These are phyloP conservation scores for Aspergillus haitiensis DNA, from an alignment of 495 filamentous ascomycete genomes.

Conservation along the genomic window DNA sequence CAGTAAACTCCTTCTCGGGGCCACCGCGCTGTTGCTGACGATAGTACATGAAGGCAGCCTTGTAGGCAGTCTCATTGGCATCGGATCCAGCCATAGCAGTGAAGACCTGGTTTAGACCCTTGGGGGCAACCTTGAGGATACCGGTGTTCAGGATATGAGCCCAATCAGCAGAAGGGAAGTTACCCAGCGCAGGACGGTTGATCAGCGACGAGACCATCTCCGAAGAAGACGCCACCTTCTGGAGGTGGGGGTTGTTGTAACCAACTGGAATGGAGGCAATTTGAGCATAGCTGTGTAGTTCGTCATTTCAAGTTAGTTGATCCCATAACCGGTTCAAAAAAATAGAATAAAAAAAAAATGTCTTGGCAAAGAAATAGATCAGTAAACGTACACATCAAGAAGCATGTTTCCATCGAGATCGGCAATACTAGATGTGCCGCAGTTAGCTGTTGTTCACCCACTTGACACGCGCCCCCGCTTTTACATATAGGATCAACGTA, in stretches of 20 bases:
- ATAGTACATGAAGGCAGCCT: slow-evolving; percentile 98
- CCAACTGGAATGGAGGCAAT: slow-evolving; percentile 97
- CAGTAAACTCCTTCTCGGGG: slow-evolving; percentile 74
- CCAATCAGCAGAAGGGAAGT: slow-evolving; percentile 94
- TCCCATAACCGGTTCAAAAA: background rate
- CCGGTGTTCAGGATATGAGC: slow-evolving; percentile 80
- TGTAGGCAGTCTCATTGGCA: slow-evolving; percentile 99
- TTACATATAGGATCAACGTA: slow-evolving; percentile 29
- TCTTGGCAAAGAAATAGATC: too few species aligned
- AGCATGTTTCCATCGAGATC: slow-evolving; percentile 75
- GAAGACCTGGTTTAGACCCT: slow-evolving; percentile 93
- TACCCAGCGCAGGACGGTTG: slow-evolving; percentile 93
- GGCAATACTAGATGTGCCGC: slow-evolving; percentile 61
- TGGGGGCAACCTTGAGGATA: slow-evolving; percentile 84
- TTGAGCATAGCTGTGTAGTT: slow-evolving; percentile 70
- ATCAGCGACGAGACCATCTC: slow-evolving; percentile 84
- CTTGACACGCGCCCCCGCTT: background rate
- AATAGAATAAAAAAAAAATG: slow-evolving; percentile 6
- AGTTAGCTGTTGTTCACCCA: slow-evolving; percentile 26
- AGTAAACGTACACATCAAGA: slow-evolving; percentile 66
- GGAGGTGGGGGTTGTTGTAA: slow-evolving; percentile 89
- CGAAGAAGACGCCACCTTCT: slow-evolving; percentile 65
- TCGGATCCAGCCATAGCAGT: slow-evolving; percentile 94
- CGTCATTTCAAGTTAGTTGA: slow-evolving; percentile 7
- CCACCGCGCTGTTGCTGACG: slow-evolving; percentile 88